Percentiles rank a stretch among this genome's conserved stretches.
These are phyloP conservation scores for Chernovozyma sophiae-reginae DNA, from an alignment of 1,139 yeast species.

Conservation along the genomic window DNA sequence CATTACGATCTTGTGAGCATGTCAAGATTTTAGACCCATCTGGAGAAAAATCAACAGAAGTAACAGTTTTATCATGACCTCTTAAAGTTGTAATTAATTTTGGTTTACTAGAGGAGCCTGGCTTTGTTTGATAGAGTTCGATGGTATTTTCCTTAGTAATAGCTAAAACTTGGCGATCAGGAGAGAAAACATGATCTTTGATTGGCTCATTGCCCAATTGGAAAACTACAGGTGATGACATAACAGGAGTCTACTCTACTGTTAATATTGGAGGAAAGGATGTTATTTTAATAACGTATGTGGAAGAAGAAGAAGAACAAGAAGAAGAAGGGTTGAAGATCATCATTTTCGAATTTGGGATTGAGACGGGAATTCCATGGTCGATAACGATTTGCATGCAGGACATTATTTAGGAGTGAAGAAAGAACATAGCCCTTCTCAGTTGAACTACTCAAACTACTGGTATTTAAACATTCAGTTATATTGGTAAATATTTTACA, in stretches of 20 bases:
- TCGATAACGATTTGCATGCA: too few species aligned
- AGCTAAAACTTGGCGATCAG: constrained; percentile 66
- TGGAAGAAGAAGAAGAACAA: neutral
- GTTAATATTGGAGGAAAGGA: constrained; percentile 10
- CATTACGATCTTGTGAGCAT: constrained; percentile 97
- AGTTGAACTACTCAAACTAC: too few species aligned
- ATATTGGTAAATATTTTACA: too few species aligned
- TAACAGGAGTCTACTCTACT: constrained; percentile 37
- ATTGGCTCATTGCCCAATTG: constrained; percentile 82
- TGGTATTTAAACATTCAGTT: too few species aligned
- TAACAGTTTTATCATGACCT: constrained; percentile 92
- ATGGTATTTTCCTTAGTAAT: constrained; percentile 76
- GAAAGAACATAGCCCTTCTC: too few species aligned
- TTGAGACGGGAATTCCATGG: too few species aligned
- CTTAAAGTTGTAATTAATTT: constrained; percentile 57
- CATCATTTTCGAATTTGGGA: too few species aligned
- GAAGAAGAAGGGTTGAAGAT: too few species aligned
- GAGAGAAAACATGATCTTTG: constrained; percentile 84
- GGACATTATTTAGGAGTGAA: too few species aligned
- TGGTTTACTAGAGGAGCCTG: constrained; percentile 29
- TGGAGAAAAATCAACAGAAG: constrained; percentile 87
- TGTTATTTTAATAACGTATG: neutral
- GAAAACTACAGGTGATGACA: constrained; percentile 37
- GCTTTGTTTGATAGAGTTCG: constrained; percentile 55
- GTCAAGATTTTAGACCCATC: constrained; percentile 86